These are phyloP conservation scores for Talaromyces verruculosus DNA, from an alignment of 2,329 filamentous ascomycete genomes.

Conservation along the genomic window DNA sequence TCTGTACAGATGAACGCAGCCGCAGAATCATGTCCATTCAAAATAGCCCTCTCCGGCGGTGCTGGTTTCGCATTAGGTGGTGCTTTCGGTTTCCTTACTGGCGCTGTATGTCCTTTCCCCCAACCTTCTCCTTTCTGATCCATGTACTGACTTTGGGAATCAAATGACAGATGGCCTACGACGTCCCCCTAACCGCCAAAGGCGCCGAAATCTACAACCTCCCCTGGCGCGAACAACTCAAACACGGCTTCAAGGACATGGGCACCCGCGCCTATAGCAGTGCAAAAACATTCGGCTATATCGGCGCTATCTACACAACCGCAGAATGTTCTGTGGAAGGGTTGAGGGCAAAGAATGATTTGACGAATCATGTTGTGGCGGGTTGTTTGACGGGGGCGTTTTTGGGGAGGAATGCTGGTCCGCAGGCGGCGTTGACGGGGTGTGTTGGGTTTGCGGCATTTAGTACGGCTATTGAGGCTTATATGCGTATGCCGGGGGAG, in stretches of 20 bases:
- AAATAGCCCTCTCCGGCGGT: constrained; percentile 83
- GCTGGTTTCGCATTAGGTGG: constrained; percentile 95
- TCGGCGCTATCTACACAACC: constrained; percentile 85
- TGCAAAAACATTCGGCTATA: constrained; percentile 92
- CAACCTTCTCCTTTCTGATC: not conserved
- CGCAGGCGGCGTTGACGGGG: constrained; percentile 81
- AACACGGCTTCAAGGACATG: constrained; percentile 91
- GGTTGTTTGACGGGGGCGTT: constrained; percentile 91
- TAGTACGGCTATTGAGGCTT: constrained; percentile 85
- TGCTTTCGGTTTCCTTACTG: constrained; percentile 96
- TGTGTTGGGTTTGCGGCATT: constrained; percentile 95
- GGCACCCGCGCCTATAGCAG: constrained; percentile 76
- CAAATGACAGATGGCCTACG: constrained; percentile 82
- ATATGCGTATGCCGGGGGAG: constrained; percentile 71
- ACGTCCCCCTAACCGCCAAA: constrained; percentile 73
- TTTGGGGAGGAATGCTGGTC: constrained; percentile 80
- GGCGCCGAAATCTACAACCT: constrained; percentile 61
- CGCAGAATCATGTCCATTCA: constrained; percentile 91
- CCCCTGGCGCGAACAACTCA: constrained; percentile 79
- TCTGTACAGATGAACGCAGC: constrained; percentile 68
- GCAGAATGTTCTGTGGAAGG: constrained; percentile 97
- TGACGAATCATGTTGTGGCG: constrained; percentile 80
- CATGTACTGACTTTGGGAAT: not conserved
- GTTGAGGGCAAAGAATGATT: constrained; percentile 83
- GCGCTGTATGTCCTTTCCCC: constrained; percentile 64